Evolutionary conservation across 2,329 filamentous ascomycete species (phyloP), one percentile per base, ranked within the genome.

Genomic region (Cladosporium sphaerospermum): DNA sequence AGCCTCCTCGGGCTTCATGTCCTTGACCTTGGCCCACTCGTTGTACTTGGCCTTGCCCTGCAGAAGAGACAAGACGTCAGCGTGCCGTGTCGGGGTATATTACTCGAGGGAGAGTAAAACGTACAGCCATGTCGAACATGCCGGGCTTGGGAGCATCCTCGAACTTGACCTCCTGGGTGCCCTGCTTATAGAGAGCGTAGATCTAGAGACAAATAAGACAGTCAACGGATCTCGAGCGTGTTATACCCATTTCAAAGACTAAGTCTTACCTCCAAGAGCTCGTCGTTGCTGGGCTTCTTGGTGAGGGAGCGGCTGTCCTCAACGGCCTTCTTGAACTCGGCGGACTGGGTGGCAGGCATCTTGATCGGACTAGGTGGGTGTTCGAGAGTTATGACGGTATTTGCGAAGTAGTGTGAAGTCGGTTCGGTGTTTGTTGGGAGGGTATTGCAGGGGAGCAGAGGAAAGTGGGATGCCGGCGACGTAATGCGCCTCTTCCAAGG

Each of bases 291-390:
- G 50, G 84, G 84, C 78, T 84, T 85, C 60, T 74, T 69, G 61
- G 79, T 80, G 59, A 88, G 77, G 78, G 86, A 84, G 73, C 81
- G 82, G 72, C 79, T 82, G 72, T 87, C 83, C 59, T 66, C 67
- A 62, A 78, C 75, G 57, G 83, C 83, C 74, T 93, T 89, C 77
- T 88, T 90, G 79, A 95, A 95, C 72, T 95, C 88, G 67, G 95
- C 54, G 45, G 63, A 34, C 33, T 54, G 45, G 14, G 45, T 44
- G 52, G 54, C 54, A 14, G 36, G 36, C 59, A 61, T 61, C 9
- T 54, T 56, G 19, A 5, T 28, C 23, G 23, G 39, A 19, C 39
- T 41, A 10, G 10, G 31, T 45, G 18, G 31, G 9, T 28, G 19
- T 28, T 23, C 16, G 18, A 45, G 42, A 7, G 36, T 16, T 13